Evolutionary conservation across 306 rosid genomes (phyloP).

Genomic region (Rosa persica): DNA sequence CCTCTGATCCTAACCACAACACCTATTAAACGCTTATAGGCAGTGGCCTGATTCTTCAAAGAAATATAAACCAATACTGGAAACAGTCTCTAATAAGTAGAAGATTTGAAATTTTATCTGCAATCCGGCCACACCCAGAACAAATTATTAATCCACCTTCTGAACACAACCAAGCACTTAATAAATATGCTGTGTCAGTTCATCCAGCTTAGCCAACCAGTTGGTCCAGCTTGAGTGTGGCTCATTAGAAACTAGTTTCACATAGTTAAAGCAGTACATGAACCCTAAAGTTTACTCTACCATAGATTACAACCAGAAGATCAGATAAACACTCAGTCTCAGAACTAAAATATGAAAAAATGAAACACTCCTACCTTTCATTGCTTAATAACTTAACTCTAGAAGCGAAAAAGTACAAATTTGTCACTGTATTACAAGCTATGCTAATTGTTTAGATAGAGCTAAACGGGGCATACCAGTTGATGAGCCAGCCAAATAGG

Average conservation of each 20-base stretch:
- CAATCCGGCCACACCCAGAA: background rate
- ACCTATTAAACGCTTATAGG: background rate
- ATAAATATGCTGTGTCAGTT: background rate
- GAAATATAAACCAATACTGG: background rate
- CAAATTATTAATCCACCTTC: background rate
- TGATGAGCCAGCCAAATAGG: constrained; percentile 83
- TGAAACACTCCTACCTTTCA: background rate
- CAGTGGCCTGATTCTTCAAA: background rate
- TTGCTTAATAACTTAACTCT: background rate
- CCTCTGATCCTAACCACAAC: background rate
- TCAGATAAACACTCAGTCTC: background rate
- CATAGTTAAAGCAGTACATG: no score
- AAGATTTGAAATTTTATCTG: background rate
- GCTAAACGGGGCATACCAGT: constrained; percentile 50
- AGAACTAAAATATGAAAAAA: background rate
- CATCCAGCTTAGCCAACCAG: background rate
- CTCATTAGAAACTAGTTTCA: background rate
- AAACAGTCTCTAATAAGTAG: background rate
- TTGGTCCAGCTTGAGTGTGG: background rate
- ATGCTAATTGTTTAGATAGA: background rate
- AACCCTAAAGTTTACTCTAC: background rate
- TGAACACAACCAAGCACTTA: background rate
- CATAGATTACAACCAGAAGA: background rate
- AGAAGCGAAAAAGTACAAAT: background rate
- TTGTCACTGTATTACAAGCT: background rate